Evolutionary conservation across 1,284 basidiomycete species (phyloP).

Genomic region (Ustilago cynodontis): DNA sequence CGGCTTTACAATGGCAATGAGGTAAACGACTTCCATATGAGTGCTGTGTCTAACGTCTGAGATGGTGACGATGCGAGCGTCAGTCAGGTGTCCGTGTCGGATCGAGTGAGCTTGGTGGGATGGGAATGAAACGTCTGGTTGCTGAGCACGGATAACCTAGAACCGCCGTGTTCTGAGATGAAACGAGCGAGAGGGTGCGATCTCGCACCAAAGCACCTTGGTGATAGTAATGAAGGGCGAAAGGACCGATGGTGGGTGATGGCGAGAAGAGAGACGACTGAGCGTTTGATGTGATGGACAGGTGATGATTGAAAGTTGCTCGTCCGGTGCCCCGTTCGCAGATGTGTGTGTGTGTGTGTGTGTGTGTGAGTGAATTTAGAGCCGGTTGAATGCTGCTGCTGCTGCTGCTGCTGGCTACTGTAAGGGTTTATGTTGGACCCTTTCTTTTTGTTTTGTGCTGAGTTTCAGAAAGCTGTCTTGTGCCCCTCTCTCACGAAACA

Average conservation of each 20-base stretch:
- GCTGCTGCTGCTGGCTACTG: background rate
- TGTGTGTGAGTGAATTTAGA: background rate
- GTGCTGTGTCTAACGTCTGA: background rate
- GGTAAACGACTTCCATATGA: background rate
- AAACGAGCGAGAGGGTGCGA: background rate
- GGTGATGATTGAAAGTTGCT: constrained; percentile 4
- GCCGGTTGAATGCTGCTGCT: constrained; percentile 1
- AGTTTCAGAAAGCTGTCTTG: constrained; percentile 1
- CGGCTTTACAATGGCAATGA: background rate
- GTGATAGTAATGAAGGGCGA: background rate
- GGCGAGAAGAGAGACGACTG: background rate
- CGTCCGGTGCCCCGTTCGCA: constrained; percentile 5
- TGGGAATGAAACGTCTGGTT: constrained; percentile 11
- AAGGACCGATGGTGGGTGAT: background rate
- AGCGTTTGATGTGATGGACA: background rate
- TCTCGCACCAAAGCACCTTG: background rate
- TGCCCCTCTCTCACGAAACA: constrained; percentile 5
- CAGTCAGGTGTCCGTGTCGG: background rate
- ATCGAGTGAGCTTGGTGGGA: background rate
- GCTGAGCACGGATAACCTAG: background rate
- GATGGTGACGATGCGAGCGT: background rate
- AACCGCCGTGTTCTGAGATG: background rate
- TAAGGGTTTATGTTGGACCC: constrained; percentile 13
- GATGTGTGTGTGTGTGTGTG: no score
- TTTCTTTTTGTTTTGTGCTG: constrained; percentile 6